These are phyloP conservation scores for Cyclocybe aegerita DNA, from an alignment of 768 basidiomycete genomes.

Conservation along the genomic window DNA sequence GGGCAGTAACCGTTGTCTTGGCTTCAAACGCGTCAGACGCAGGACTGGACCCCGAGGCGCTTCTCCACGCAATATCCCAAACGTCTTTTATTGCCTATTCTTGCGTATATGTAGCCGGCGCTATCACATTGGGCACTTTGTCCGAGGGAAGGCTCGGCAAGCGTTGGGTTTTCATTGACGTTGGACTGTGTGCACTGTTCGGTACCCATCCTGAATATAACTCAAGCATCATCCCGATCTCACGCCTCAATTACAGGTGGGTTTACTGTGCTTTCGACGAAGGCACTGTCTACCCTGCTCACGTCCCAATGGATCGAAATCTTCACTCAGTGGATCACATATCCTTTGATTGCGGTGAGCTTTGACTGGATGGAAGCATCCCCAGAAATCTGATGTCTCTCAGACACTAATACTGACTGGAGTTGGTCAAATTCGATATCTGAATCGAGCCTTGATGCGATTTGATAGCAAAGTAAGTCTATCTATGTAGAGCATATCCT, in stretches of 20 bases:
- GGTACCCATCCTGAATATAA: constrained; percentile 36
- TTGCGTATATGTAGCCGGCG: constrained; percentile 55
- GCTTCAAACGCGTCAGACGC: constrained; percentile 72
- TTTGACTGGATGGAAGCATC: constrained; percentile 1
- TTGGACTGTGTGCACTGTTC: constrained; percentile 85
- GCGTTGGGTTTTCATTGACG: constrained; percentile 77
- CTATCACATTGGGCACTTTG: constrained; percentile 59
- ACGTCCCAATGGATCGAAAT: constrained; percentile 76
- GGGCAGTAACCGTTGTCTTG: constrained; percentile 91
- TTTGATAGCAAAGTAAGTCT: constrained; percentile 84
- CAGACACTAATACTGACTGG: constrained; percentile 75
- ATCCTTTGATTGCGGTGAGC: constrained; percentile 71
- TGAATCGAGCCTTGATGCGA: constrained; percentile 85
- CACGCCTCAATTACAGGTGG: constrained; percentile 51
- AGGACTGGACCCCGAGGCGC: constrained; percentile 62
- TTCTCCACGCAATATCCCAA: constrained; percentile 70
- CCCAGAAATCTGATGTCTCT: neutral
- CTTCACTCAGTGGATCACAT: constrained; percentile 80
- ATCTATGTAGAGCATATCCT: neutral
- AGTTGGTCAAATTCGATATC: constrained; percentile 80
- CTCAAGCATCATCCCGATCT: neutral
- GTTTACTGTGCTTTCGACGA: constrained; percentile 92
- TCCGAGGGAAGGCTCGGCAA: constrained; percentile 66
- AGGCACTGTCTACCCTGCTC: constrained; percentile 85
- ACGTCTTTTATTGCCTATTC: constrained; percentile 77